Evolutionary conservation across 768 basidiomycete genomes (phyloP).

Genomic region (Leccinum variicolor): DNA sequence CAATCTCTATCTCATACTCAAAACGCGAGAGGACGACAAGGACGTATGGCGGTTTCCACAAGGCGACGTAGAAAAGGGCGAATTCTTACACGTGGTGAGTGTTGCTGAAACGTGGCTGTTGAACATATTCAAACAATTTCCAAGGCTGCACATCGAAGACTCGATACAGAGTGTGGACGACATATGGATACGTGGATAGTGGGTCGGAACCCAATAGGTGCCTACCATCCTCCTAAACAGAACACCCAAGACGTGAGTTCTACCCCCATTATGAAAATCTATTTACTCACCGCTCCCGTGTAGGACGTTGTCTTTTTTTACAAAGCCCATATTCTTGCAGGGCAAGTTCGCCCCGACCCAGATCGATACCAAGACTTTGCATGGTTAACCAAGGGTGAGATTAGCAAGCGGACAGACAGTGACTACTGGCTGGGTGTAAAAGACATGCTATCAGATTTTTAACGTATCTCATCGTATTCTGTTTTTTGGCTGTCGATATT

Average conservation of each 20-base stretch:
- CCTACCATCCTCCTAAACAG: conserved; percentile 52
- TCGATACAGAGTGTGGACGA: conserved; percentile 69
- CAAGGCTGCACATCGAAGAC: conserved; percentile 72
- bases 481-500: neutral
- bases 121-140: neutral
- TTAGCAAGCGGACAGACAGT: conserved; percentile 61
- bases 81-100: conserved; percentile 75
- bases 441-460: conserved; percentile 73
- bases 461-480: conserved; percentile 10
- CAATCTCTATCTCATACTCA: conserved; percentile 85
- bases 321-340: conserved; percentile 90
- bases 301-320: conserved; percentile 85
- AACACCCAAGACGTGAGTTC: conserved; percentile 36
- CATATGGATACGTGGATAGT: conserved; percentile 94
- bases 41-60: conserved; percentile 81
- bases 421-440: conserved; percentile 76
- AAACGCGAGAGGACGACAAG: conserved; percentile 43
- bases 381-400: conserved; percentile 94
- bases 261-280: neutral
- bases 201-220: conserved; percentile 83
- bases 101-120: neutral
- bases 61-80: conserved; percentile 55
- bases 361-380: conserved; percentile 70
- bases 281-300: neutral
- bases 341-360: conserved; percentile 66